Base-by-base conservation (phyloP, 2,329 filamentous ascomycete species). In the Trichoderma breve region DNA sequence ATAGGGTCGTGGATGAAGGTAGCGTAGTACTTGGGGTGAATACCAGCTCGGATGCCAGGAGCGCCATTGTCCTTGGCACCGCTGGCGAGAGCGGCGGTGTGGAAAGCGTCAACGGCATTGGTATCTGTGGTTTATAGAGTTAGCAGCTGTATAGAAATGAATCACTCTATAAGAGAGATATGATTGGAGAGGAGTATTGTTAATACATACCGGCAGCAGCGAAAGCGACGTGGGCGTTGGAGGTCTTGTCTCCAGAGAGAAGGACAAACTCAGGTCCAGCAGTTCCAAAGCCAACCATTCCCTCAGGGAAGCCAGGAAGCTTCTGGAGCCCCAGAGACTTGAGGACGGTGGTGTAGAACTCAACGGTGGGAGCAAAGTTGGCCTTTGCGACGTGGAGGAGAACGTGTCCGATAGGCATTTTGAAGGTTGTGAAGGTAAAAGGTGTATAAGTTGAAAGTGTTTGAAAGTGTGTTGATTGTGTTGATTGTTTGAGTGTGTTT, bases 1-100 rank as follows among this genome's bases (percentile, higher is more conserved):
- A 78, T 77, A 1, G 84, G 84, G 74, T 86, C 84, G 43, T 80
- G 74, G 30, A 85, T 79, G 76, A 84, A 86, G 3, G 84, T 81
- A 1, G 77, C 84, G 58, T 85, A 86, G 74, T 86, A 86, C n/a
- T 78, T 76, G 6, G 80, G 77, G 51, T 79, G 77, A 74, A 84
- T 85, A 5, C 83, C 76, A 3, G 79, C 72, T 32, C 85, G 78
- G 9, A 79, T 68, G 0, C 84, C 85, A 0, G 85, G 84, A 5
- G 78, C 73, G 1, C 84, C 84, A 72, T 86, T 85, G 73, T 81
- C 80, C 64, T 79, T 82, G 8, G 78, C 84, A 0, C 84, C 84
- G 6, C 77, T 78, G 4, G 83, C 65, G 4, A 82, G 80, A 24
- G 80, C 83, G 1, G 79, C 76, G 60, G 74, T 61, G 72, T 86